phyloP scores from a whole-genome alignment of 2,329 filamentous ascomycete species.

The Fusarium setosum region DNA sequence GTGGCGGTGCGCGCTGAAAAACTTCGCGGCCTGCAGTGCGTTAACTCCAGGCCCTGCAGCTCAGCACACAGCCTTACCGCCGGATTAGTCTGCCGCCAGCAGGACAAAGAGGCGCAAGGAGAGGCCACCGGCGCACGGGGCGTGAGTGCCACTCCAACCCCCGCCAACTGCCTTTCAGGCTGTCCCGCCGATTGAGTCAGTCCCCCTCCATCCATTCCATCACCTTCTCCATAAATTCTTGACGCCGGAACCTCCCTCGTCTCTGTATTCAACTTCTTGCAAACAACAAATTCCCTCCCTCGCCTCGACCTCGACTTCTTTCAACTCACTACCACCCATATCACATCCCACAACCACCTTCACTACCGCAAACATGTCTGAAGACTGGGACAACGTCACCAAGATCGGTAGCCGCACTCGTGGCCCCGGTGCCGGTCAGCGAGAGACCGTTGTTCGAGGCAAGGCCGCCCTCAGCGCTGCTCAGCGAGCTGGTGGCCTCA shows the following conservation, averaged over 20 bases:
- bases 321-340: constrained; percentile 11
- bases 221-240: constrained; percentile 45
- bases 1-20: constrained; percentile 38
- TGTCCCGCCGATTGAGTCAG: constrained; percentile 54
- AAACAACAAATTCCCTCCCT: constrained; percentile 23
- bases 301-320: neutral
- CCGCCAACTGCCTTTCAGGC: constrained; percentile 37
- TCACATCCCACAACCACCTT: constrained; percentile 47
- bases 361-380: constrained; percentile 63
- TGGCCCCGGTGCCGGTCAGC: constrained; percentile 71
- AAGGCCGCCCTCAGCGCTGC: constrained; percentile 89
- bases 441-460: constrained; percentile 91
- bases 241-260: constrained; percentile 32
- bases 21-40: neutral
- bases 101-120: constrained; percentile 21
- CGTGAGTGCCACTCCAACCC: constrained; percentile 33
- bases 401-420: constrained; percentile 93
- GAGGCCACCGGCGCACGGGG: constrained; percentile 34
- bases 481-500: constrained; percentile 78
- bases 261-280: constrained; percentile 30
- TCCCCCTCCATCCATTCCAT: constrained; percentile 47
- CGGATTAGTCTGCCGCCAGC: neutral
- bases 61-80: constrained; percentile 20
- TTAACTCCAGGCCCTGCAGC: constrained; percentile 7
- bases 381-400: constrained; percentile 87